phyloP scores from a whole-genome alignment of 2,329 filamentous ascomycete genomes.

The Tolypocladium inflatum region DNA sequence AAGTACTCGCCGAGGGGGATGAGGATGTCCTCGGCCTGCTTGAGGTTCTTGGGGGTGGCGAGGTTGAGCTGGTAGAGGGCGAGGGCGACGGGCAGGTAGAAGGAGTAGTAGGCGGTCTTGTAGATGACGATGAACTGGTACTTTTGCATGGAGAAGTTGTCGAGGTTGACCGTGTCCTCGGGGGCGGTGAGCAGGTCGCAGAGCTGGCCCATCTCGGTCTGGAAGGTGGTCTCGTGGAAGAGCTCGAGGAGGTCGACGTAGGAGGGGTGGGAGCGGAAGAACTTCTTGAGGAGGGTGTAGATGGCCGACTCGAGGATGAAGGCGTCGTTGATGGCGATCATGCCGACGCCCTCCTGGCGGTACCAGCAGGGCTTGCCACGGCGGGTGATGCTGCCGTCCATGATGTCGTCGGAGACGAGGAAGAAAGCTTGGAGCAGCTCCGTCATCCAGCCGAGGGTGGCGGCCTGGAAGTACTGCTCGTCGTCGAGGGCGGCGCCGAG shows the following conservation, averaged over 20 bases:
- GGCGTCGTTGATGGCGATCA: constrained; percentile 96
- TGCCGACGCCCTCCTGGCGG: constrained; percentile 76
- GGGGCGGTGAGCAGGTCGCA: constrained; percentile 94
- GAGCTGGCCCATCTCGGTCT: constrained; percentile 92
- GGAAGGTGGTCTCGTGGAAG: constrained; percentile 88
- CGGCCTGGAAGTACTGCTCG: constrained; percentile 80
- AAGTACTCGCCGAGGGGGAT: constrained; percentile 99
- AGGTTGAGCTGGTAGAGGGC: constrained; percentile 78
- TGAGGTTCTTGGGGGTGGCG: constrained; percentile 80
- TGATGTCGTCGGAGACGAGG: constrained; percentile 96
- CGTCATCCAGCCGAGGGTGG: constrained; percentile 91
- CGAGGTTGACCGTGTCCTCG: constrained; percentile 83
- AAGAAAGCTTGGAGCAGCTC: constrained; percentile 98
- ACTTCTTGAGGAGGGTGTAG: constrained; percentile 86
- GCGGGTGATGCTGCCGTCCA: constrained; percentile 92
- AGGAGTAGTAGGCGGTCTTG: constrained; percentile 99
- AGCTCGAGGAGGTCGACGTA: constrained; percentile 92
- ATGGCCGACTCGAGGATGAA: constrained; percentile 91
- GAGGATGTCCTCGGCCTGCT: constrained; percentile 81
- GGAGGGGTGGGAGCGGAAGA: constrained; percentile 77
- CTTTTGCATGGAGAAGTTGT: constrained; percentile 93
- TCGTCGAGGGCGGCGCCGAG: constrained; percentile 60
- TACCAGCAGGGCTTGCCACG: constrained; percentile 97
- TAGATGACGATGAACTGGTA: constrained; percentile 98
- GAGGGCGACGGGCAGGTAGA: constrained; percentile 93